Base-by-base conservation (phyloP, 305 asterid species). In the Fraxinus dipetala region DNA sequence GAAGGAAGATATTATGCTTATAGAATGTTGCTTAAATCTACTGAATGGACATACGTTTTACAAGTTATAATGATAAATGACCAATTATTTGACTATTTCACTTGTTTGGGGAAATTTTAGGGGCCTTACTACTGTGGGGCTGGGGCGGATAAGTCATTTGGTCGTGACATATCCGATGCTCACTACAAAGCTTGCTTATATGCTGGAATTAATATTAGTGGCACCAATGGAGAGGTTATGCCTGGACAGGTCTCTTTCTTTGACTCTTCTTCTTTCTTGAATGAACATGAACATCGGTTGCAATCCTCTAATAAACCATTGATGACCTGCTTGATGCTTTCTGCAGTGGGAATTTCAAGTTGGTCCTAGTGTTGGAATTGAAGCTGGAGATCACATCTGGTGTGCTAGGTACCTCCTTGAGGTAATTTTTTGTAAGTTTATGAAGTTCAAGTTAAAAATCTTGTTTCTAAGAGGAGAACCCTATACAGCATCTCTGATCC, bases 81-180 rank as follows among this genome's bases (percentile, higher is more conserved):
- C 67, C n/a, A 59, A 8, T 38, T 75, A 36, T 81, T 40, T 73
- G 18, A 72, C 67, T 6, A 8, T 38, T 79, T 51, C 18, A 6
- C 30, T 9, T 83, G 74, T 38, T 59, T 79, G 80, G 54, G 85
- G 79, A 30, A 76, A 72, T 82, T 84, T 65, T 83, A 95, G 99
- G 99, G 99, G 63, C 99, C 99, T n/a, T 95, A 95, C 76, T 95
- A 95, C 87, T 95, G 98, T 88, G 97, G 85, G 63, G 98, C 95
- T 73, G 99, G 99, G 81, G 99, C 97, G 13, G 98, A 95, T 35
- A 95, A 95, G 92, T 91, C 97, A 22, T 95, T 94, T 86, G 99
- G 99, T 2, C 91, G 99, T 18, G 99, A 95, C 83, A 94, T 95
- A 88, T 94, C 98, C 0, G 98, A 95, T 79, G 98, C 99, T 78